Base-by-base conservation (phyloP, 305 asterid species). In the Ajuga reptans region DNA sequence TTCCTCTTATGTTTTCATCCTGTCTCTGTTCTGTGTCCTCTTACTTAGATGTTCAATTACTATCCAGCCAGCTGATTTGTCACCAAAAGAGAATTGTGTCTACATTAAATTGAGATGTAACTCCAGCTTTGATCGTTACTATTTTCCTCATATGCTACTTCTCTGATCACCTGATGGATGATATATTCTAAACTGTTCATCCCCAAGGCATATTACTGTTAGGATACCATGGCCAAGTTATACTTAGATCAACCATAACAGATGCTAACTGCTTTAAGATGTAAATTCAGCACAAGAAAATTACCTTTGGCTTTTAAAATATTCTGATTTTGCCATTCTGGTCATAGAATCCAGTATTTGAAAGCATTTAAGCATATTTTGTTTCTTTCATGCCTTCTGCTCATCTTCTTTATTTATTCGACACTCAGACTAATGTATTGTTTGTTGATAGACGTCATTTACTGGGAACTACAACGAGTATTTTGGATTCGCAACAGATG, bases 381-480 rank as follows among this genome's bases (percentile, higher is more conserved):
- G 53, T 50, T 76, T 68, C 51, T 71, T 60, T 61, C 46, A 39
- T 10, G 4, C 21, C 52, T 3, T 68, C 43, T 49, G 27, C 64
- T 59, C 69, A 52, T 61, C 63, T 9, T 24, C 59, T 64, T 72
- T 68, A 16, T 58, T 62, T 17, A 8, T 31, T 43, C 14, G 60
- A 27, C 47, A 59, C 53, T 53, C 62, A 46, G 64, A 75, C 75
- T 68, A 43, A 69, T 72, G 39, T 80, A 77, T 77, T 81, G 55
- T 27, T 75, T 74, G 45, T 56, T 80, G 33, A 73, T 61, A 94
- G 99, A 85, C 84, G 79, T 85, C 78, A 66, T 94, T 94, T 75
- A 91, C 99, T 59, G 99, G 99, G 67, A 89, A 91, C 85, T 94
- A 94, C 84, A 59, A 58, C 16, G 99, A 91, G 88, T 94, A 94